Evolutionary conservation across 2,329 filamentous ascomycete genomes (phyloP).

Genomic region (Microdochium bolleyi): DNA sequence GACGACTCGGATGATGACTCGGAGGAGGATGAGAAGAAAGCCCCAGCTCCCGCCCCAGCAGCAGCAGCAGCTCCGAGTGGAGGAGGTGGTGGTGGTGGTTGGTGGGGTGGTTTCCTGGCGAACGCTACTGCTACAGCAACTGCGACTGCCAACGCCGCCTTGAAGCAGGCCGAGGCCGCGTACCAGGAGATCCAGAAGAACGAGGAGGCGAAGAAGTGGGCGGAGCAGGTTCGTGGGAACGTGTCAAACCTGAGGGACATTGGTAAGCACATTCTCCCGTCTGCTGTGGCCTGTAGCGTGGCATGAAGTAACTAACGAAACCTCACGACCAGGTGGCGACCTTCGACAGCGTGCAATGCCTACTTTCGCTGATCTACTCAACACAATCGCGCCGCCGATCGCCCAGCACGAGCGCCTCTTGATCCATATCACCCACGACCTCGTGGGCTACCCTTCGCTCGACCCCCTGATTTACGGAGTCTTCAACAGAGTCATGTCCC

Average conservation of each 20-base stretch:
- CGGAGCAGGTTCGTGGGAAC: slow-evolving; percentile 86
- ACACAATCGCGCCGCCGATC: slow-evolving; percentile 93
- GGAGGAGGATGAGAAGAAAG: slow-evolving; percentile 47
- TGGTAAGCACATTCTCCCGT: slow-evolving; percentile 43
- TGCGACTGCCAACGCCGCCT: slow-evolving; percentile 55
- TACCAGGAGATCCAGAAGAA: slow-evolving; percentile 95
- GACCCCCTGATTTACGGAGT: slow-evolving; percentile 87
- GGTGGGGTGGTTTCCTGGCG: slow-evolving; percentile 83
- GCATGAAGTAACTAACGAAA: neutral
- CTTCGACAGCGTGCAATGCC: slow-evolving; percentile 80
- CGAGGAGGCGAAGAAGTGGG: slow-evolving; percentile 94
- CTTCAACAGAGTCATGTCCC: slow-evolving; percentile 95
- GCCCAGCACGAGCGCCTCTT: slow-evolving; percentile 93
- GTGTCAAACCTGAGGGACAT: slow-evolving; percentile 69
- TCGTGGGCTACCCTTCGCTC: slow-evolving; percentile 87
- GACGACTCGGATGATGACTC: neutral
- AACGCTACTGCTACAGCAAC: slow-evolving; percentile 58
- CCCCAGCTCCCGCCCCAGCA: slow-evolving; percentile 15
- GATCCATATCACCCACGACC: slow-evolving; percentile 95
- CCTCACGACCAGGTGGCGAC: slow-evolving; percentile 63
- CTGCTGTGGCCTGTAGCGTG: neutral
- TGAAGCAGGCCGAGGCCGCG: slow-evolving; percentile 87
- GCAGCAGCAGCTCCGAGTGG: slow-evolving; percentile 15
- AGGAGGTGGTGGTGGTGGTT: slow-evolving; percentile 76
- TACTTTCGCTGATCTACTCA: slow-evolving; percentile 89